phyloP scores from a whole-genome alignment of 129 eudicot genomes.

The Mikania micrantha region DNA sequence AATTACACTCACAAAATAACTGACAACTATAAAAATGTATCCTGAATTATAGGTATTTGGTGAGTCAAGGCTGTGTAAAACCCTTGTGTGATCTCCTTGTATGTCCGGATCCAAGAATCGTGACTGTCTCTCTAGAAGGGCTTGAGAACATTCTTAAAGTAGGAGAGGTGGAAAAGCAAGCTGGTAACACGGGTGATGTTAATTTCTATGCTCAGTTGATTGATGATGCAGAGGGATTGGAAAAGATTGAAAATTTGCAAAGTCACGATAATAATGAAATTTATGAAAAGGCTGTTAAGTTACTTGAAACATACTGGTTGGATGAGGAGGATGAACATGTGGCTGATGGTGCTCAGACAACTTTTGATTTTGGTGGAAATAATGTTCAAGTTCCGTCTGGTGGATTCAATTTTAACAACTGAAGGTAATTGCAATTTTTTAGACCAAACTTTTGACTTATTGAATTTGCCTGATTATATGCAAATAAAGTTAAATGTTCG shows the following conservation, averaged over 20 bases:
- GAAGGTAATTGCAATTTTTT: conserved; percentile 37
- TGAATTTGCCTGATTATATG: not conserved
- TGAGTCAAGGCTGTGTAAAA: conserved; percentile 62
- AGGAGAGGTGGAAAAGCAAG: conserved; percentile 66
- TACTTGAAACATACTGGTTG: conserved; percentile 81
- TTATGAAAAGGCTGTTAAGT: conserved; percentile 71
- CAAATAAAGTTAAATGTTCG: not conserved
- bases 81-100: conserved; percentile 79
- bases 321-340: conserved; percentile 52
- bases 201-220: conserved; percentile 64
- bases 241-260: conserved; percentile 79
- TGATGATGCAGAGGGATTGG: conserved; percentile 77
- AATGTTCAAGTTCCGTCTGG: conserved; percentile 56
- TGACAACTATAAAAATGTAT: not conserved
- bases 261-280: conserved; percentile 75
- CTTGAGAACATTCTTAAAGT: conserved; percentile 76
- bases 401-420: conserved; percentile 68
- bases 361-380: conserved; percentile 47
- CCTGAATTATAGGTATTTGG: conserved; percentile 46
- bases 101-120: conserved; percentile 76
- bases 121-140: conserved; percentile 73
- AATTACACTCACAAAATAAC: not conserved
- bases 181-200: conserved; percentile 51
- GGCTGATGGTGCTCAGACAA: conserved; percentile 39
- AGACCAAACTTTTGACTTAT: not conserved